Conservation (phyloP, 2,329 filamentous ascomycete species). For the Botryotinia globosa region DNA sequence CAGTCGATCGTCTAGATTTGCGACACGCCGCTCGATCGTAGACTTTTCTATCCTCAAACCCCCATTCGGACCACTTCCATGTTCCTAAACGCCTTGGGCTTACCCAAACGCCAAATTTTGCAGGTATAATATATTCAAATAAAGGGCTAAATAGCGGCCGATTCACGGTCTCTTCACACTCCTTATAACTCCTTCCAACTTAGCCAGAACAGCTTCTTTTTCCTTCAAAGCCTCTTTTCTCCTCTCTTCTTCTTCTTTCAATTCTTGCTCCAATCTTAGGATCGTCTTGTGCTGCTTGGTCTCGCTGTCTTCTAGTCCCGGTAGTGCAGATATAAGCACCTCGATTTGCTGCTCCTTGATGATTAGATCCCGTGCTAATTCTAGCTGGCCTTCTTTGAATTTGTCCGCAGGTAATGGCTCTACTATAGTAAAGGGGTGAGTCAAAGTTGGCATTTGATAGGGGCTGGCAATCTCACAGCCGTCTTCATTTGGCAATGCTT, state of each 20-base stretch:
- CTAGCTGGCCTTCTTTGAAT: conserved; percentile 65
- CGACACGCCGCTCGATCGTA: neutral
- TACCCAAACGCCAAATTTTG: conserved; percentile 24
- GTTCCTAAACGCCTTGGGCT: neutral
- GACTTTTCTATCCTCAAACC: neutral
- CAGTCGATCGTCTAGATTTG: neutral
- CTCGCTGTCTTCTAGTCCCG: conserved; percentile 76
- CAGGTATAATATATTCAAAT: neutral
- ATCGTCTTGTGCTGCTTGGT: conserved; percentile 69
- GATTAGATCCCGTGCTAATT: conserved; percentile 73
- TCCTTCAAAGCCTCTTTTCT: conserved; percentile 62
- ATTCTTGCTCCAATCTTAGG: conserved; percentile 61
- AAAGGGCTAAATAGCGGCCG: neutral
- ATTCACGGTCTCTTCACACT: conserved; percentile 57
- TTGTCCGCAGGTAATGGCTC: conserved; percentile 61
- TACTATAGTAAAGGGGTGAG: conserved; percentile 43
- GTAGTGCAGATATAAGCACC: conserved; percentile 68
- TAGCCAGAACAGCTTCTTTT: conserved; percentile 57
- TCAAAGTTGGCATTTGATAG: conserved; percentile 5
- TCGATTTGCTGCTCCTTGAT: conserved; percentile 83
- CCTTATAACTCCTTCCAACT: conserved; percentile 60
- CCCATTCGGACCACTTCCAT: neutral
- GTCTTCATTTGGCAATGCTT: conserved; percentile 18
- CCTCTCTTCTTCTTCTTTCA: conserved; percentile 61
- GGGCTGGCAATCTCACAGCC: conserved; percentile 3